A percentile compares a stretch with the other conserved stretches of the same genome.
Conservation (phyloP, 306 rosid genomes). For the Vigna hirtella region DNA sequence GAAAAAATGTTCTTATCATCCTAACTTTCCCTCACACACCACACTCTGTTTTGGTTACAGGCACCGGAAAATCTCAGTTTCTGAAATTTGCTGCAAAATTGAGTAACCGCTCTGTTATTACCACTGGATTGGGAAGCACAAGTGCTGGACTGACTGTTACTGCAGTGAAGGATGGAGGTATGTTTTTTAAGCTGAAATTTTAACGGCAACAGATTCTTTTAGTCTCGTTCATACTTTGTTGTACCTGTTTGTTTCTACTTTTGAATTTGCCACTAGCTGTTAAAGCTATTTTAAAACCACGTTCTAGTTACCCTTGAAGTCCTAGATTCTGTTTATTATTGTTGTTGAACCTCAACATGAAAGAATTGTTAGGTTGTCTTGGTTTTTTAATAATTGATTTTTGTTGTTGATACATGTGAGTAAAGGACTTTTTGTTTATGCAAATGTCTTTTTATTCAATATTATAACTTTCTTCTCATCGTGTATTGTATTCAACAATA, state of each 20-base stretch:
- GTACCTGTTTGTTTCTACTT: constrained; percentile 28
- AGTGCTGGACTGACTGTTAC: constrained; percentile 97
- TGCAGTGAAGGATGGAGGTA: constrained; percentile 98
- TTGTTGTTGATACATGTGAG: background rate
- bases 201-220: constrained; percentile 19
- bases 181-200: constrained; percentile 22
- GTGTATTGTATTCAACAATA: constrained; percentile 2
- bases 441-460: background rate
- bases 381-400: background rate
- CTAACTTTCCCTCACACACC: constrained; percentile 30
- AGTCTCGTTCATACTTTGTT: constrained; percentile 11
- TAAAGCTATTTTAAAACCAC: constrained; percentile 24
- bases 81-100: constrained; percentile 91
- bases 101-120: constrained; percentile 94
- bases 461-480: background rate
- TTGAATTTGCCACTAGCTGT: constrained; percentile 3
- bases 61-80: constrained; percentile 97
- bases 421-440: constrained; percentile 9
- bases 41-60: constrained; percentile 47
- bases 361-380: constrained; percentile 20
- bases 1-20: background rate
- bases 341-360: constrained; percentile 28
- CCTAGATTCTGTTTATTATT: constrained; percentile 16
- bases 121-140: constrained; percentile 98
- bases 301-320: constrained; percentile 16